Evolutionary conservation across 345 rosid species (phyloP), one percentile per base, ranked within the genome.

Genomic region (Eucalyptus pauciflora): DNA sequence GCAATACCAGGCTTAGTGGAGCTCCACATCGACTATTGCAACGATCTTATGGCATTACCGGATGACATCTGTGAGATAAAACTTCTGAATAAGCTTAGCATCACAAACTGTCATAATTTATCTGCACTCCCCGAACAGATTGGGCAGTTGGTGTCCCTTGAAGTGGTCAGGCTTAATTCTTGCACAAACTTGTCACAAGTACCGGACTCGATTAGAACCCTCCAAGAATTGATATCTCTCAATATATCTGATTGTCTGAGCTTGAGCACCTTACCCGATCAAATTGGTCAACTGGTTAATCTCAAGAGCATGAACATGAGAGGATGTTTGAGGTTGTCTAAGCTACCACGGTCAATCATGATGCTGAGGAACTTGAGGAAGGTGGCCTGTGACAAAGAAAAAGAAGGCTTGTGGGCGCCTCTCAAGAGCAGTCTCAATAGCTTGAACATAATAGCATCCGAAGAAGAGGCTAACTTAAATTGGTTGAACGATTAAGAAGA

Each of bases 101-200:
- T 96, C 93, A 93, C 94, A 86, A 92, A 94, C 60, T 96, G 98
- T 86, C 94, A 92, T 60, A 91, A 93, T 58, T 83, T 96, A 14
- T 31, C 87, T 6, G 13, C 29, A 52, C 89, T 96, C 86, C 96
- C 96, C 9, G 87, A 90, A 31, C 89, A 50, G 41, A 92, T 95
- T 4, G 93, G 93, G 10, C 94, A 90, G 49, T 69, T 94, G 89
- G 79, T 29, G 20, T 91, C 93, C 16, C 81, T 96, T 7, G 88
- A 95, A 89, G 60, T 41, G 86, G 85, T 94, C 54, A 92, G 94
- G 50, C 89, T 96, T 51, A 50, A 90, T 76, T 92, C 96, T 13
- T 96, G 97, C 67, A 94, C 88, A 10, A 88, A 86, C 46, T 92
- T 96, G 86, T 25, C 58, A 2, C 92, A 69, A 76, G 86, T 96